phyloP scores from a whole-genome alignment of 306 rosid species.

The Acacia crassicarpa region DNA sequence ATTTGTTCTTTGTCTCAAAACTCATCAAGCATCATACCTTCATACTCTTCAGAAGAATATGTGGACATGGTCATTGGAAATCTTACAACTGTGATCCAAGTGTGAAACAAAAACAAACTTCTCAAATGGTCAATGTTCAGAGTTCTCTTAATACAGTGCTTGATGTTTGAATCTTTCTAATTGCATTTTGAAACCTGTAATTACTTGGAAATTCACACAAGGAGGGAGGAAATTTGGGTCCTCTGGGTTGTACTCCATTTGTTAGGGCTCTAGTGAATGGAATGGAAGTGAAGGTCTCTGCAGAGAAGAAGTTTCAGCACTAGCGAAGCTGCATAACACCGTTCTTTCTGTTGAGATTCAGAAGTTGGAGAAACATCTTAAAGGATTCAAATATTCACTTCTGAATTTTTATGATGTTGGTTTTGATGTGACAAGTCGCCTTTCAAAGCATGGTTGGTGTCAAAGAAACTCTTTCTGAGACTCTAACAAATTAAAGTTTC shows the following conservation, averaged over 20 bases:
- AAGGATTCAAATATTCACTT: constrained; percentile 53
- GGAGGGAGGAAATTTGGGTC: constrained; percentile 59
- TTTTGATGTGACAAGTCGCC: too few relatives aligned
- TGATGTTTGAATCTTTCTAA: not conserved
- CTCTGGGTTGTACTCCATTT: constrained; percentile 38
- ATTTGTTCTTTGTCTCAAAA: constrained; percentile 45
- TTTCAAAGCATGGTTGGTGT: too few relatives aligned
- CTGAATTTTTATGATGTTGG: too few relatives aligned
- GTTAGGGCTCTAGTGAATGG: constrained; percentile 19
- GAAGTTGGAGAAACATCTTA: constrained; percentile 31
- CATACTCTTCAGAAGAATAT: constrained; percentile 45
- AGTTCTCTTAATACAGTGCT: not conserved
- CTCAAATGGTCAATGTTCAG: not conserved
- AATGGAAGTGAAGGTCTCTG: constrained; percentile 39
- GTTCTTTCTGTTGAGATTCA: constrained; percentile 33
- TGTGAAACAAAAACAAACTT: constrained; percentile 19
- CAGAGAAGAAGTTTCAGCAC: not conserved
- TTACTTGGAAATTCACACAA: constrained; percentile 35
- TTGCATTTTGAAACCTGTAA: not conserved
- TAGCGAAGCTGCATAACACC: constrained; percentile 36
- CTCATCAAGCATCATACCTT: constrained; percentile 25
- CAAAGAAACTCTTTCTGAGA: too few relatives aligned
- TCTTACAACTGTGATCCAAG: constrained; percentile 58
- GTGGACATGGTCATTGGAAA: constrained; percentile 66
- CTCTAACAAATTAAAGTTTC: too few relatives aligned